Evolutionary conservation across 305 asterid genomes (phyloP), one percentile per base, ranked within the genome.

Genomic region (Ilex paraguariensis): DNA sequence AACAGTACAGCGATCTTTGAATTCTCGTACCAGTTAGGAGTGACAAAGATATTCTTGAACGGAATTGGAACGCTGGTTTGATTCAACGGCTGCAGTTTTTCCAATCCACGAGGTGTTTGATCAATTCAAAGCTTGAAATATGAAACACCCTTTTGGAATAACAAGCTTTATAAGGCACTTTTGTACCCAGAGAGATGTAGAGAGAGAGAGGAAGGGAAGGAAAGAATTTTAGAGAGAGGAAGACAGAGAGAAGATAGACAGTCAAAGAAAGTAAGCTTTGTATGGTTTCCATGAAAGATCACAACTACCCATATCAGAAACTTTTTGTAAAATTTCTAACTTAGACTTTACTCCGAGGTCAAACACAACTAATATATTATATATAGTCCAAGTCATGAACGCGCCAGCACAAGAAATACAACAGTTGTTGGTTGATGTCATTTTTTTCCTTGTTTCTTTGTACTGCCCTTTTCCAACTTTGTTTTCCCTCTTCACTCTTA

Each of bases 41-140:
- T 10, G 15, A 46, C n/a, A 77, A 78, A 78, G 21, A 54, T 4
- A 70, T 73, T 71, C 75, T 52, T 71, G 66, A 59, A 71, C 74
- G 74, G 88, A 77, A 83, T 75, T 76, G 68, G 62, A 72, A 77
- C 3, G 69, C 67, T 73, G 77, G 73, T 70, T 54, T 70, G 46
- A 48, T 77, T 84, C 81, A 83, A 75, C 75, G 44, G 61, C 72
- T 44, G 28, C 15, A 68, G 9, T 4, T 61, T 66, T 77, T 77
- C 78, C 72, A 76, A 49, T 60, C 59, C 79, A 79, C 81, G 84
- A 70, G 76, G 8, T 62, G 50, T 69, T 77, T 77, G 84, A 78
- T 67, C 62, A 48, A 75, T 83, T 86, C 95, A 84, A 86, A 75
- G 79, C 66, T 75, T 46, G 59, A 66, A 53, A 52, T 30, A 62